Percentiles rank a stretch among this genome's conserved stretches.
Conservation (phyloP, 208 protist species). For the Angomonas ambiguus region DNA sequence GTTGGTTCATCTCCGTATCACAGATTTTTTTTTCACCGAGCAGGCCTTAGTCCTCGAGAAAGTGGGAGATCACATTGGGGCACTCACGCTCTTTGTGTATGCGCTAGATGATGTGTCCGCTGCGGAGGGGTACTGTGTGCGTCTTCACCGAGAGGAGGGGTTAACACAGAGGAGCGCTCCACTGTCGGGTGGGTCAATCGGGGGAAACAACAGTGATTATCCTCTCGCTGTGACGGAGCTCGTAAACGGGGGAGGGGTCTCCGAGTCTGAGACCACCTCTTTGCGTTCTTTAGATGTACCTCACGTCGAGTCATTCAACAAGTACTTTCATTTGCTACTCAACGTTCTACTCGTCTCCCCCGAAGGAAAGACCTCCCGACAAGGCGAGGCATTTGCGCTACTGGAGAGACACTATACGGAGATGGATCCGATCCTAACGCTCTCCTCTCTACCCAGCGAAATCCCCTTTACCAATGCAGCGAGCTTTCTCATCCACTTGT, state of each 20-base stretch:
- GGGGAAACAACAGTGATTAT: too few relatives aligned
- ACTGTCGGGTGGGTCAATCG: too few relatives aligned
- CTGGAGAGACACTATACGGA: conserved; percentile 24
- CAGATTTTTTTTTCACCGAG: conserved; percentile 32
- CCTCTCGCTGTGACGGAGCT: too few relatives aligned
- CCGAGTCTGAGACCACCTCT: too few relatives aligned
- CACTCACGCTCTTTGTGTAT: conserved; percentile 39
- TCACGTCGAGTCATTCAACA: conserved; percentile 23
- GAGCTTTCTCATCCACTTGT: conserved; percentile 35
- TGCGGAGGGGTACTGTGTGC: conserved; percentile 43
- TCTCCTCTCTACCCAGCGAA: conserved; percentile 35
- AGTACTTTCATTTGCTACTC: conserved; percentile 39
- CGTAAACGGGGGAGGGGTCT: too few relatives aligned
- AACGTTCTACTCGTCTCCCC: conserved; percentile 44
- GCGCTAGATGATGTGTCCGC: conserved; percentile 28
- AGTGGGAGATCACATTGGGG: conserved; percentile 39
- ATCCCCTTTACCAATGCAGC: conserved; percentile 25
- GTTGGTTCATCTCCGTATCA: conserved; percentile 26
- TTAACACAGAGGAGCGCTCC: too few relatives aligned
- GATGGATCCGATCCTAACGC: conserved; percentile 32
- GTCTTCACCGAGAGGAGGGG: not conserved
- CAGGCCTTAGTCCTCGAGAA: conserved; percentile 30
- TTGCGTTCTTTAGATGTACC: too few relatives aligned
- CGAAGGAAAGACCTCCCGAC: conserved; percentile 4
- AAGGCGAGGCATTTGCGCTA: conserved; percentile 28